Percentiles rank a stretch among this genome's conserved stretches.
Conservation (phyloP, 2,329 filamentous ascomycete species). For the Xylariaceae sp. region DNA sequence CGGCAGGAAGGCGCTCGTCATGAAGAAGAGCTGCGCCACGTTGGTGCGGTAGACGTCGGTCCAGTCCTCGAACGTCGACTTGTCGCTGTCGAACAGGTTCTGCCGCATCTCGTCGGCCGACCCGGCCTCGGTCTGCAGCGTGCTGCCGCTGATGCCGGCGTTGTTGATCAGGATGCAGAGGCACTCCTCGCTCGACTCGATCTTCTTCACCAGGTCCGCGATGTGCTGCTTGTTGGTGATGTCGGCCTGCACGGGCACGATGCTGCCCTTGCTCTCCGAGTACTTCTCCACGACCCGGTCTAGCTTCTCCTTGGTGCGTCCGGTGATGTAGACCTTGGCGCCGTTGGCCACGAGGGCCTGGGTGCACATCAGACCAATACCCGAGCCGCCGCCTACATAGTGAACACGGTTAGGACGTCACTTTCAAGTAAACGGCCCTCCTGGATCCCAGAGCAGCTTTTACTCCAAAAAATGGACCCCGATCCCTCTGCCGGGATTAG, state of each 20-base stretch:
- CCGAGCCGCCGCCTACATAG: slow-evolving; percentile 49
- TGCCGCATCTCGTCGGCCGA: slow-evolving; percentile 44
- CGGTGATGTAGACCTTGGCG: slow-evolving; percentile 63
- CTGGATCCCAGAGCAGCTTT: no score
- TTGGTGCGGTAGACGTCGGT: slow-evolving; percentile 66
- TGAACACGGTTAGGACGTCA: no score
- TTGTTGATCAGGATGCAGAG: slow-evolving; percentile 64
- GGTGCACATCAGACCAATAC: slow-evolving; percentile 62
- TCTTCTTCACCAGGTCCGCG: slow-evolving; percentile 47
- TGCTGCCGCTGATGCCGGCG: slow-evolving; percentile 51
- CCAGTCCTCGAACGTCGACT: slow-evolving; percentile 59
- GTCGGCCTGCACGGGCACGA: slow-evolving; percentile 54
- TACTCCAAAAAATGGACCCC: no score
- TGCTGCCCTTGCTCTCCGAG: slow-evolving; percentile 45
- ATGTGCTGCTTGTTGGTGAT: slow-evolving; percentile 56
- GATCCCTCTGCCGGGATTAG: no score
- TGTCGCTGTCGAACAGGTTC: slow-evolving; percentile 60
- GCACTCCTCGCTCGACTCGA: slow-evolving; percentile 46
- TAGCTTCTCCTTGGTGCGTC: slow-evolving; percentile 55
- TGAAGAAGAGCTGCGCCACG: slow-evolving; percentile 61
- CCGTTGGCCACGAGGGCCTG: slow-evolving; percentile 61
- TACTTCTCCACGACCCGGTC: slow-evolving; percentile 52
- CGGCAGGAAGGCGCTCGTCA: slow-evolving; percentile 54
- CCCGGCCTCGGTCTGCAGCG: slow-evolving; percentile 47
- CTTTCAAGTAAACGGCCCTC: no score